Evolutionary conservation across 768 basidiomycete species (phyloP).

Genomic region (Obba rivulosa): DNA sequence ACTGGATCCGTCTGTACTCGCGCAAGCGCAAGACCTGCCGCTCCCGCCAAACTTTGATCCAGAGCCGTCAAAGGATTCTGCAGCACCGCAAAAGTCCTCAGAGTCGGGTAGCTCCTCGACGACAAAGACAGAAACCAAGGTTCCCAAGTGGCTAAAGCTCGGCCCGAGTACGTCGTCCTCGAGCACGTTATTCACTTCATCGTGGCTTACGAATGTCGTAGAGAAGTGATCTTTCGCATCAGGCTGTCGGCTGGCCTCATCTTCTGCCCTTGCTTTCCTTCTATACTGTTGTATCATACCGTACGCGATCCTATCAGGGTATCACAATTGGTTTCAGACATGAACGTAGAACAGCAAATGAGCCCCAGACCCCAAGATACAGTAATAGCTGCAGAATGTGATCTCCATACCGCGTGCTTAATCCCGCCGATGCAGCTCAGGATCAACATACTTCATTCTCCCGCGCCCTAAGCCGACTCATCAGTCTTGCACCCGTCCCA

Average conservation of each 20-base stretch:
- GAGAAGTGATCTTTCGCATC: too few relatives aligned
- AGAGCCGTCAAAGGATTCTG: conserved; percentile 11
- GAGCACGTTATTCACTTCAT: neutral
- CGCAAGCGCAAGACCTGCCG: conserved; percentile 64
- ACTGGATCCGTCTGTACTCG: conserved; percentile 48
- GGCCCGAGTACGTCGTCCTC: conserved; percentile 44
- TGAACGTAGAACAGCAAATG: neutral
- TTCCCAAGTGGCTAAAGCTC: conserved; percentile 78
- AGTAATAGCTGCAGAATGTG: neutral
- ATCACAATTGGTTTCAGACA: too few relatives aligned
- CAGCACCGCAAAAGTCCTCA: conserved; percentile 2
- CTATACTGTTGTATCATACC: too few relatives aligned
- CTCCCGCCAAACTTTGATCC: conserved; percentile 38
- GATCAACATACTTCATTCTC: conserved; percentile 64
- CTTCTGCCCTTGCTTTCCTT: too few relatives aligned
- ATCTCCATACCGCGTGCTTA: too few relatives aligned
- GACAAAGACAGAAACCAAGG: conserved; percentile 31
- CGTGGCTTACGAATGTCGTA: neutral
- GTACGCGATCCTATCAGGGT: too few relatives aligned
- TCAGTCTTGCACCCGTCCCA: neutral
- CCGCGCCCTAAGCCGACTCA: conserved; percentile 42
- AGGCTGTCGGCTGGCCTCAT: too few relatives aligned
- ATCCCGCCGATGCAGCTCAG: conserved; percentile 35
- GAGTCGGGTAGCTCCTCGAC: conserved; percentile 1
- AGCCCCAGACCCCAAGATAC: neutral